Base-by-base conservation (phyloP, 2,329 filamentous ascomycete genomes). In the Chrysosporium keratinophilum region DNA sequence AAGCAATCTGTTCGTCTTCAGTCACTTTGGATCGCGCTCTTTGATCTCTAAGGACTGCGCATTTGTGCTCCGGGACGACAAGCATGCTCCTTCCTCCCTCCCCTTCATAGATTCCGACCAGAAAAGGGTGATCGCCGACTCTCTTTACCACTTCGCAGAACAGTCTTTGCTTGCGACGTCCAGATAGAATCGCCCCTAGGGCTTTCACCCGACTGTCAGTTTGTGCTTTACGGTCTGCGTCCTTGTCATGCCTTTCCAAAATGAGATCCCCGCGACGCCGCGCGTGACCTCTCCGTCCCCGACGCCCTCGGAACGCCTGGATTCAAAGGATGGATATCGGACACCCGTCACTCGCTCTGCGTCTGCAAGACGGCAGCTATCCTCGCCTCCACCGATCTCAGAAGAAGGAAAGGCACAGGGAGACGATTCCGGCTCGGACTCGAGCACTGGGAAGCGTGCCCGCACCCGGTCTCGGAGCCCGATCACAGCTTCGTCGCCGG, bases 251-350 rank as follows among this genome's bases (percentile, higher is more conserved):
- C 71, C 74, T 19, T 65, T 67, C 46, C 72, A 74, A 62, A 74
- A 79, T 59, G 74, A 76, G 61, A 75, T 93, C 55, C 89, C 90
- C 54, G 79, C 79, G 54, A 93, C 85, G 54, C 89, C 89, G 64
- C 84, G 88, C 65, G 87, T 96, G 61, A 94, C 93, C 62, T 94
- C 88, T 11, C 89, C 90, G 40, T 93, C 88, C 53, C 89, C 90
- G 40, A 84, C 85, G 1, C 82, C 82, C 33, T 76, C 75, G 58
- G 73, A 76, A 41, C 59, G 69, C 65, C 65, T 62, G 19, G 70
- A 72, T 55, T 65, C 65, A 41, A 76, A 76, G 60, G 78, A 84
- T 65, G 78, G 78, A 57, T 83, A 94, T 69, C 82, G 81, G 59
- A 85, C 82, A 9, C 88, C 88, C 5, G 77, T 83, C 57, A 94